Percentiles rank a stretch among this genome's conserved stretches.
Conservation (phyloP, 306 rosid genomes). For the Biancaea sappan region DNA sequence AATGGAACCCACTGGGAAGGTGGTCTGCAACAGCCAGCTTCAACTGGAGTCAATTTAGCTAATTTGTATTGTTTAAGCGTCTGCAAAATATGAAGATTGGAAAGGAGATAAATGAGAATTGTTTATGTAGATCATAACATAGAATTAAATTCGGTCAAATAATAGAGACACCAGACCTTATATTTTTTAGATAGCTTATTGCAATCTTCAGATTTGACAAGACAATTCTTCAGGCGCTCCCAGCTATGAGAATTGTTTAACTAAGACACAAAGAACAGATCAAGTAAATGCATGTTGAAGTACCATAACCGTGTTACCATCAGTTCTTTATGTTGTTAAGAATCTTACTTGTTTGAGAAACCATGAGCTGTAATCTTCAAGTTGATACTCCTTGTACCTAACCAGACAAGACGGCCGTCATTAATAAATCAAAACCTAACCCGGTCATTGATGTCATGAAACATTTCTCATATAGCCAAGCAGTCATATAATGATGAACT, state of each 20-base stretch:
- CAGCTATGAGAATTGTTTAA: constrained; percentile 83
- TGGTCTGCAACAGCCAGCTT: constrained; percentile 95
- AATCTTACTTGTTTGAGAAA: constrained; percentile 76
- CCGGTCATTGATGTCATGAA: background rate
- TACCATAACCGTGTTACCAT: background rate
- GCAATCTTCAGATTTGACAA: constrained; percentile 89
- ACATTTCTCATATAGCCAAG: constrained; percentile 2
- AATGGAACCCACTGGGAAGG: constrained; percentile 79
- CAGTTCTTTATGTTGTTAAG: constrained; percentile 10
- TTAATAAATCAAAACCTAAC: constrained; percentile 3
- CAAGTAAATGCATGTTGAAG: constrained; percentile 26
- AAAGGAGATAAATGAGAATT: constrained; percentile 3
- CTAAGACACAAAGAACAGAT: constrained; percentile 44
- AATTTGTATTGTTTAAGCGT: constrained; percentile 70
- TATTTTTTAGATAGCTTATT: constrained; percentile 64
- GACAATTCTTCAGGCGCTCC: constrained; percentile 76
- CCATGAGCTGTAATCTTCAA: constrained; percentile 92
- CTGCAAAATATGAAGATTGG: constrained; percentile 45
- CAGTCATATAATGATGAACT: background rate
- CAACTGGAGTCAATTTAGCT: constrained; percentile 79
- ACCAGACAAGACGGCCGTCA: constrained; percentile 37
- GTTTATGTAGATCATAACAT: constrained; percentile 7
- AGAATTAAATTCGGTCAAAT: constrained; percentile 6
- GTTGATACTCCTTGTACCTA: constrained; percentile 95
- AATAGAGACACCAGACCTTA: constrained; percentile 57